Evolutionary conservation across 768 basidiomycete genomes (phyloP), one percentile per base, ranked within the genome.

Genomic region (Heimioporus sp.): DNA sequence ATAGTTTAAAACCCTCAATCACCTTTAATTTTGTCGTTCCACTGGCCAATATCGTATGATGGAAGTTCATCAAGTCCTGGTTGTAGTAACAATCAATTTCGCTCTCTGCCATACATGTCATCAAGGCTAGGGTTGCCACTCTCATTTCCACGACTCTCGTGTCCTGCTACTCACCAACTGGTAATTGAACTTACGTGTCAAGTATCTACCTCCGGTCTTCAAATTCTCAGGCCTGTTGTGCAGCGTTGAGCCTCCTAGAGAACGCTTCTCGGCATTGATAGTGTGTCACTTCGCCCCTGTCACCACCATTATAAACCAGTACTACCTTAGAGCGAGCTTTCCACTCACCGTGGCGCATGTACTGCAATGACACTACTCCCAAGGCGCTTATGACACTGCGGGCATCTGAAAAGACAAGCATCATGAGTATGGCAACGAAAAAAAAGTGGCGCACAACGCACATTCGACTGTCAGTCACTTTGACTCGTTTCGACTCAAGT

Each of bases 281-380:
- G 70, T 98, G 96, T 0, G 94, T 98, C 3, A 97, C 95, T 71
- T 96, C 92, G 10, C 95, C 95, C 44, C 94, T 97, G 60, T 34
- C 42, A 44, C n/a, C 10, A 40, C 13, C 39, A 21, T 5, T 12
- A 39, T 51, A 30, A 52, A 48, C 30, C 16, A 21, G 24, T 7
- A 4, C 30, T 30, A n/a, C 9, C 37, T 30, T 30, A 40, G 17
- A 43, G 28, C 43, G 16, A 39, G n/a, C 6, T 5, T 13, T 17
- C 1, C 7, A 46, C 85, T 64, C 60, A 90, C 92, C 82, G 79
- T 37, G 95, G 95, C 9, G 86, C 76, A 75, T 98, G 95, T 2
- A 96, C 90, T 0, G 93, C 92, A 59, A 98, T 95, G 32, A 95
- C 93, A 54, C 91, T 94, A 57, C 85, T 87, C 6, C 95, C 95